Conservation (phyloP, 2,329 filamentous ascomycete species). For the Aspergillus sp. region DNA sequence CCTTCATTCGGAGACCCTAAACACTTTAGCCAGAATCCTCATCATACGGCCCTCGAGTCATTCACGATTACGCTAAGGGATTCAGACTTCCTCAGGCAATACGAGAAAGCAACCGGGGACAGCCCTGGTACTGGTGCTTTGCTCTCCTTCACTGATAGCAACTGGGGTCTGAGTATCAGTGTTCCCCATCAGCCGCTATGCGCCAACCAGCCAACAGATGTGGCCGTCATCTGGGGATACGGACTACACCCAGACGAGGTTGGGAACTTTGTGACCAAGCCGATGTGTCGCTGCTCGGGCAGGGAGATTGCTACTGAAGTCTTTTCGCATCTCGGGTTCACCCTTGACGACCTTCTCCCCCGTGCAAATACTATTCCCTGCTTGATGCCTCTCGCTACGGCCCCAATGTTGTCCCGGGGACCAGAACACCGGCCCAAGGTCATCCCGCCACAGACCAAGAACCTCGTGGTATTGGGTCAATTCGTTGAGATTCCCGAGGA, state of each 20-base stretch:
- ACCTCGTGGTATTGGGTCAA: conserved; percentile 42
- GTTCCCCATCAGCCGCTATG: conserved; percentile 43
- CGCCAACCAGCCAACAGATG: conserved; percentile 31
- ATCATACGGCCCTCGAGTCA: conserved; percentile 36
- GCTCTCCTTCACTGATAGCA: conserved; percentile 36
- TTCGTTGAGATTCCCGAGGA: conserved; percentile 42
- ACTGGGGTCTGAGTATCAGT: conserved; percentile 40
- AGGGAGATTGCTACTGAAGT: conserved; percentile 38
- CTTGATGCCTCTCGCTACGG: conserved; percentile 40
- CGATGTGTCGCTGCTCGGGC: conserved; percentile 39
- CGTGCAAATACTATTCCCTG: conserved; percentile 33
- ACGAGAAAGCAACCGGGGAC: conserved; percentile 26
- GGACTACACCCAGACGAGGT: conserved; percentile 32
- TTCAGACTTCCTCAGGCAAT: conserved; percentile 24
- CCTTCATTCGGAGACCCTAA: conserved; percentile 31
- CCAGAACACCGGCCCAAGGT: conserved; percentile 36
- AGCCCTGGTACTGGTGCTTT: conserved; percentile 29
- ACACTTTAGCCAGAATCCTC: conserved; percentile 21
- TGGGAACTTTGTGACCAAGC: conserved; percentile 39
- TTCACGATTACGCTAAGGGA: conserved; percentile 39
- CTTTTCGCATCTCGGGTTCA: conserved; percentile 36
- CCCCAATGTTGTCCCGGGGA: conserved; percentile 34
- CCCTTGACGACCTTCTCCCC: conserved; percentile 23
- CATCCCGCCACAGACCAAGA: conserved; percentile 34
- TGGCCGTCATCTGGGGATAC: conserved; percentile 41